phyloP scores from a whole-genome alignment of 257 asterid species.

The Nicotiana knightiana region DNA sequence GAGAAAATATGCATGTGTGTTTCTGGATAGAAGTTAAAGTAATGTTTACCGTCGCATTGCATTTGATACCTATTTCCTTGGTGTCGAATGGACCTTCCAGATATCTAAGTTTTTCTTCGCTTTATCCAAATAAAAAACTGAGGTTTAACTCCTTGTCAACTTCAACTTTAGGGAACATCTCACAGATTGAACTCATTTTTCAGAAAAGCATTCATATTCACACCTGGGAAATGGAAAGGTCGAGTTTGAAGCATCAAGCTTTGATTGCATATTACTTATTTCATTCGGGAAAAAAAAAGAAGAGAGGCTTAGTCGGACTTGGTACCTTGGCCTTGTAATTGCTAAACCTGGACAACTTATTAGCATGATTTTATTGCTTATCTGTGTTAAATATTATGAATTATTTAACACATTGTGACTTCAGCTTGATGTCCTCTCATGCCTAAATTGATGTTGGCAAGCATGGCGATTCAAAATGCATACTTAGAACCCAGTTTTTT shows the following conservation, averaged over 20 bases:
- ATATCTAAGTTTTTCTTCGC: background rate
- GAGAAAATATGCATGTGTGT: background rate
- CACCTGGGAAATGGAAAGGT: background rate
- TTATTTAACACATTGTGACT: background rate
- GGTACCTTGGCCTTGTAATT: background rate
- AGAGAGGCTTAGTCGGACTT: background rate
- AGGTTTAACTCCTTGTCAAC: background rate
- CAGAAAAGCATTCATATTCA: background rate
- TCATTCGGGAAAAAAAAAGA: background rate
- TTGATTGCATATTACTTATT: background rate
- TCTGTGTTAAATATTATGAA: background rate
- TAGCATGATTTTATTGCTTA: background rate
- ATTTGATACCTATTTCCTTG: background rate
- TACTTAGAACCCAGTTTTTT: background rate
- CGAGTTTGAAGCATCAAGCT: background rate
- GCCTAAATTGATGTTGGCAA: background rate
- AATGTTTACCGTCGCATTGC: background rate
- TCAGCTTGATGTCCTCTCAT: background rate
- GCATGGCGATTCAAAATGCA: background rate
- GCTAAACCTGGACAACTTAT: background rate
- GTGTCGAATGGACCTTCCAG: background rate
- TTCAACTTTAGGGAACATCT: background rate
- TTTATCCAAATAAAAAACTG: background rate
- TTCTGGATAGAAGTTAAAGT: background rate
- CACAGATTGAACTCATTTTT: background rate